Conservation (phyloP, 768 basidiomycete species). For the Russula griseocarnosa region DNA sequence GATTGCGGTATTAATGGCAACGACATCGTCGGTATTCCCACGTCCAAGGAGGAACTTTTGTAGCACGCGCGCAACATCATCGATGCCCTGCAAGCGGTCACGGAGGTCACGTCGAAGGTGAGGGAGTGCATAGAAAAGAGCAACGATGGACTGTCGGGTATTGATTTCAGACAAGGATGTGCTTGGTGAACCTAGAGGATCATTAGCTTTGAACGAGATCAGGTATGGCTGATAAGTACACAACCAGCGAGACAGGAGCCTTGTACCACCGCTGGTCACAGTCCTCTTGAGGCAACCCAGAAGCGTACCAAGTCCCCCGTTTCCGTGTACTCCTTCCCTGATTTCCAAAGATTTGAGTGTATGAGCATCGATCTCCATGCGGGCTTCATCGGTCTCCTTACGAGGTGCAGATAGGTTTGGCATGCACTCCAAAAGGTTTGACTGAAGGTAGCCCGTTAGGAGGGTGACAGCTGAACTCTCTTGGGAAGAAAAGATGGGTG, state of each 20-base stretch:
- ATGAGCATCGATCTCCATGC: slow-evolving; percentile 89
- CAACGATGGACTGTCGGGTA: slow-evolving; percentile 70
- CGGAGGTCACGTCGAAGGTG: slow-evolving; percentile 64
- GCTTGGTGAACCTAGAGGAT: slow-evolving; percentile 70
- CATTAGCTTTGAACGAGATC: background rate
- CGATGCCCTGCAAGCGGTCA: slow-evolving; percentile 50
- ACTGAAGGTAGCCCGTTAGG: slow-evolving; percentile 60
- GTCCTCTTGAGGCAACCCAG: slow-evolving; percentile 74
- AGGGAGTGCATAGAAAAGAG: slow-evolving; percentile 57
- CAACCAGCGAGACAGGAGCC: slow-evolving; percentile 70
- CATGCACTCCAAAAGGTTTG: slow-evolving; percentile 74
- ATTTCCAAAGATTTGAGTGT: slow-evolving; percentile 89
- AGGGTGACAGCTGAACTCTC: slow-evolving; percentile 59
- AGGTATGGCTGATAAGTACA: slow-evolving; percentile 46
- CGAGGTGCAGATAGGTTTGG: slow-evolving; percentile 56
- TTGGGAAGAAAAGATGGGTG: slow-evolving; percentile 31
- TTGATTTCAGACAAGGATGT: slow-evolving; percentile 70
- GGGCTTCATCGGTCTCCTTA: slow-evolving; percentile 48
- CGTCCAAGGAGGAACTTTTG: slow-evolving; percentile 71
- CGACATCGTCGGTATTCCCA: slow-evolving; percentile 62
- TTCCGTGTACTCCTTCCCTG: slow-evolving; percentile 67
- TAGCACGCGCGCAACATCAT: slow-evolving; percentile 70
- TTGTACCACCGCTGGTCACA: slow-evolving; percentile 69
- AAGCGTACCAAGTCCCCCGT: slow-evolving; percentile 68
- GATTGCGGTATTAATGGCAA: slow-evolving; percentile 60